Base-by-base conservation (phyloP, 257 asterid species). In the Lavandula angustifolia region DNA sequence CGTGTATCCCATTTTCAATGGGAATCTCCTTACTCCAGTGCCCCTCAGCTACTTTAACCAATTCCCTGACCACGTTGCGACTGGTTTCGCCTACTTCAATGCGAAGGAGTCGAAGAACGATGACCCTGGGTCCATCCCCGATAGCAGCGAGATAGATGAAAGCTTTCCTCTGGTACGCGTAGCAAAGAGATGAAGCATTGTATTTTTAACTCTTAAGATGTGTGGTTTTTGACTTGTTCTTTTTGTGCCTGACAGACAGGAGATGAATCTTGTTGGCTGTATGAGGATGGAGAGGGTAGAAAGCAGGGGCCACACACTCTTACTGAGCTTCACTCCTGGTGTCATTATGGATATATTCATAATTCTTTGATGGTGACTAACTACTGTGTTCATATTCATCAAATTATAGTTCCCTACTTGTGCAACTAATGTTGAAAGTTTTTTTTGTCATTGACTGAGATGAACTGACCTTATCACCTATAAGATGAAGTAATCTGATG, bases 291-390 rank as follows among this genome's bases (percentile, higher is more conserved):
- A 5, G 82, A 84, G 46, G 97, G 99, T 63, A 74, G 62, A 54
- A 86, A 79, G 71, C 97, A 78, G 29, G 97, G 99, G 66, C 99
- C 97, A 0, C 81, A 90, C 75, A 72, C 96, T 56, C 86, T 90
- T 56, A 33, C 68, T 2, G 95, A 88, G 77, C 95, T 94, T 52
- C 67, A 81, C 74, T 80, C 96, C 9, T 94, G 96, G 95, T 74
- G 73, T 79, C 89, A 86, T 70, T 77, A 73, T 75, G 96, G 92
- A 60, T 83, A 84, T 66, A 72, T 90, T 51, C 62, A 66, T 37
- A 79, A 71, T 68, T 81, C 95, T 32, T 34, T 73, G 55, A 76
- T 69, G 96, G 98, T 92, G 73, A 85, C 74, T 49, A 18, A 7
- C 56, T 64, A 31, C 10, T 47, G 32, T 70, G 37, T 41, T 33